Evolutionary conservation across 2,329 filamentous ascomycete species (phyloP), one percentile per base, ranked within the genome.

Genomic region (Aspergillus versicolor): DNA sequence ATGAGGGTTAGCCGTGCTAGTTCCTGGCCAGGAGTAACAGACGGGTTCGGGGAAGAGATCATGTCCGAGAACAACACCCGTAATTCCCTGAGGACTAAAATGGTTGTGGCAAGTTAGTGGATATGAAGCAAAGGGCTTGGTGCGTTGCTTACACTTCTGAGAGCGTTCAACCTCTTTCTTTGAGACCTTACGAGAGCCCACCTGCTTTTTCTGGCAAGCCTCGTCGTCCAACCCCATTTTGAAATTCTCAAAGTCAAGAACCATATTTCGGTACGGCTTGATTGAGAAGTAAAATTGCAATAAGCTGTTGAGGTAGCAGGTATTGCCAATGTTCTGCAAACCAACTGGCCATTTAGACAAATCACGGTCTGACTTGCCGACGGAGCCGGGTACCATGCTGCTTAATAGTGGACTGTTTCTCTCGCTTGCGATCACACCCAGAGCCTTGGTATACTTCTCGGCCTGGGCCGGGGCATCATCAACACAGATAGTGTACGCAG

Each of bases 241-340:
- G 66, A 88, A 84, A 4, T 85, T 74, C 24, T 93, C 86, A 63
- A 90, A 91, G 49, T 91, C 81, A 57, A 95, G 79, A 3, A 97
- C 87, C 62, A 97, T 84, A 5, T 94, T 83, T 49, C 93, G 85
- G 30, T 97, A 81, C 2, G 90, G 87, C 60, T 87, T 88, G 54
- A 97, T 85, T 0, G 92, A 95, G 71, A 96, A 97, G 63, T 97
- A 89, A 70, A 96, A 97, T 55, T 99, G 94, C 9, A 99, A 81
- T 48, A 99, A 83, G 75, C 93, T 97, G 78, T 99, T 99, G 54
- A 99, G 82, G 68, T 99, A 99, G 73, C 94, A 99, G 0, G 95
- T 99, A 68, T 99, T 99, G 58, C 94, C 92, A 56, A 97, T 96
- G 65, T 97, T 99, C 61, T 87, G 84, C 5, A 97, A 82, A 0